A percentile compares a stretch with the other conserved stretches of the same genome.
Evolutionary conservation across 371 early-diverging fungal species (phyloP).

Genomic region (Actinomortierella wolfii): DNA sequence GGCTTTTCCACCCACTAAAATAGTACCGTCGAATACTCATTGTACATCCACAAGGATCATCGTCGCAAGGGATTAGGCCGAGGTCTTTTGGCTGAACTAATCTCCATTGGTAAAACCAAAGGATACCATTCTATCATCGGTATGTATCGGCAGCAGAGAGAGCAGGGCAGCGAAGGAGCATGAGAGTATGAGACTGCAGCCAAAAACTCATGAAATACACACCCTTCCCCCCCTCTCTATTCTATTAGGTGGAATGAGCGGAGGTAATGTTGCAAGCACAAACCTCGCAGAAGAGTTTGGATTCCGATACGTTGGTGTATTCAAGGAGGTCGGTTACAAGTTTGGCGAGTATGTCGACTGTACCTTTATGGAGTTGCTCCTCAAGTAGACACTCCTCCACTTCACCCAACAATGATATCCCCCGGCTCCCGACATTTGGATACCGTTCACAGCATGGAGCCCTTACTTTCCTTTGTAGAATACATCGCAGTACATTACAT

Average conservation of each 20-base stretch:
- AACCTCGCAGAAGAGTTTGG: slow-evolving; percentile 26
- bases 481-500: no score
- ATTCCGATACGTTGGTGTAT: slow-evolving; percentile 33
- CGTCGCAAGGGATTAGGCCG: slow-evolving; percentile 33
- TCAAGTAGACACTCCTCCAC: no score
- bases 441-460: no score
- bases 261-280: slow-evolving; percentile 37
- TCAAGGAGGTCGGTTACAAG: slow-evolving; percentile 35
- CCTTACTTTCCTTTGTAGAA: no score
- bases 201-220: no score
- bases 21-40: slow-evolving; percentile 39
- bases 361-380: slow-evolving; percentile 31
- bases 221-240: neutral
- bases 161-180: no score
- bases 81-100: slow-evolving; percentile 15
- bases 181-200: no score
- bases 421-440: no score
- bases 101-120: slow-evolving; percentile 24
- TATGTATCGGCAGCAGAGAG: slow-evolving; percentile 3
- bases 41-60: slow-evolving; percentile 43
- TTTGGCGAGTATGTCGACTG: slow-evolving; percentile 39
- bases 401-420: no score
- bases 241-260: slow-evolving; percentile 36
- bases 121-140: slow-evolving; percentile 38
- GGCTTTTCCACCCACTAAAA: neutral